A percentile compares a stretch with the other conserved stretches of the same genome.
Evolutionary conservation across 331 rosid genomes (phyloP).

Genomic region (Prunus yedoensis): DNA sequence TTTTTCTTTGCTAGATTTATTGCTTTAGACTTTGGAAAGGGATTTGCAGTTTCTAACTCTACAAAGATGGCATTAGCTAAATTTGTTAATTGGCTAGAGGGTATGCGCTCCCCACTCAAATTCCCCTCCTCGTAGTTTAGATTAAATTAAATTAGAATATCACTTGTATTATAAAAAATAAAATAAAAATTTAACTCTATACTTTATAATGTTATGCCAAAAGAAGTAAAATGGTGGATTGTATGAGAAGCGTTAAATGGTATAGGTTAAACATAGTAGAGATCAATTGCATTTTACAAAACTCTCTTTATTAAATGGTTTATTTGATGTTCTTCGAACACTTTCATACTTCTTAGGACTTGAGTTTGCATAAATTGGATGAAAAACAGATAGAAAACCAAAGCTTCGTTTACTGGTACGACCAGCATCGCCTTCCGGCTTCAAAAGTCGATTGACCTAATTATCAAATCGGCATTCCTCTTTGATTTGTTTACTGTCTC

Average conservation of each 20-base stretch:
- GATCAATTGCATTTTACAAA: too few species aligned
- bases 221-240: too few species aligned
- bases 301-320: too few species aligned
- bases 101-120: too few species aligned
- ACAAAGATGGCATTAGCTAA: too few species aligned
- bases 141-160: background rate
- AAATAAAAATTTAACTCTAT: too few species aligned
- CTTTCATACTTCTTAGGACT: background rate
- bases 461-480: slow-evolving; percentile 69
- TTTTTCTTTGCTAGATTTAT: slow-evolving; percentile 1
- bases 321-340: too few species aligned
- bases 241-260: background rate
- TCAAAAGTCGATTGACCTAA: slow-evolving; percentile 73
- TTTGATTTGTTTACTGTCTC: slow-evolving; percentile 76
- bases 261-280: too few species aligned
- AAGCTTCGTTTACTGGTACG: slow-evolving; percentile 4
- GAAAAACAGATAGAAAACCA: background rate
- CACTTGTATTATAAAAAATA: background rate
- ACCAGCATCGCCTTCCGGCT: slow-evolving; percentile 12
- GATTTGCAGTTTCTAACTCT: slow-evolving; percentile 9
- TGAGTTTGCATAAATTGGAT: background rate
- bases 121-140: too few species aligned
- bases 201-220: too few species aligned
- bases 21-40: slow-evolving; percentile 6
- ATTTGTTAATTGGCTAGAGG: background rate